A percentile compares a stretch with the other conserved stretches of the same genome.
Conservation (phyloP, 495 filamentous ascomycete species). For the Aspergillus asperescens region DNA sequence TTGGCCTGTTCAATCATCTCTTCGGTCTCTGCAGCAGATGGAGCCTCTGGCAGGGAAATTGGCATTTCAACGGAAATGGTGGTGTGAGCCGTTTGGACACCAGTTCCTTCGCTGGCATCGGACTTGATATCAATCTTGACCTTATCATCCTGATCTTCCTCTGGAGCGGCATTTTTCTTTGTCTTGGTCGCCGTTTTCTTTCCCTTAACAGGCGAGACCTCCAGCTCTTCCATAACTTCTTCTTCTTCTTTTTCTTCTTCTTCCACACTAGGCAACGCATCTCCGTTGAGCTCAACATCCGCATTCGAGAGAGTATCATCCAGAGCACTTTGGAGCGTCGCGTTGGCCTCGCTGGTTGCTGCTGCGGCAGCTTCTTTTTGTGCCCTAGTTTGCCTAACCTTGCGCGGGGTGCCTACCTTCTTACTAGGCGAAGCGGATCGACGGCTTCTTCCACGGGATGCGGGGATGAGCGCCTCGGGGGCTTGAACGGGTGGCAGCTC, state of each 20-base stretch:
- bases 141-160: slow-evolving; percentile 37
- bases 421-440: slow-evolving; percentile 58
- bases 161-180: slow-evolving; percentile 30
- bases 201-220: slow-evolving; percentile 26
- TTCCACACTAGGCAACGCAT: slow-evolving; percentile 25
- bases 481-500: slow-evolving; percentile 43
- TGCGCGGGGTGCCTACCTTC: slow-evolving; percentile 61
- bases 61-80: slow-evolving; percentile 77
- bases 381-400: slow-evolving; percentile 59
- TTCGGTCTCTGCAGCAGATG: slow-evolving; percentile 66
- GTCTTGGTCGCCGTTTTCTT: slow-evolving; percentile 27
- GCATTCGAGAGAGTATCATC: slow-evolving; percentile 39
- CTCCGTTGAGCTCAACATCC: slow-evolving; percentile 25
- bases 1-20: slow-evolving; percentile 81
- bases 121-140: slow-evolving; percentile 53
- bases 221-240: slow-evolving; percentile 24
- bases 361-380: slow-evolving; percentile 46
- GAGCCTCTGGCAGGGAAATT: slow-evolving; percentile 59
- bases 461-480: slow-evolving; percentile 33
- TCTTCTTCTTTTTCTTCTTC: no score
- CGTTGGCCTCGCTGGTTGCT: slow-evolving; percentile 44
- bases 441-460: slow-evolving; percentile 42
- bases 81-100: slow-evolving; percentile 63
- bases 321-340: slow-evolving; percentile 45
- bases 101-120: slow-evolving; percentile 39